These are phyloP conservation scores for Agaricus bisporus DNA, from an alignment of 768 basidiomycete species.

Conservation along the genomic window DNA sequence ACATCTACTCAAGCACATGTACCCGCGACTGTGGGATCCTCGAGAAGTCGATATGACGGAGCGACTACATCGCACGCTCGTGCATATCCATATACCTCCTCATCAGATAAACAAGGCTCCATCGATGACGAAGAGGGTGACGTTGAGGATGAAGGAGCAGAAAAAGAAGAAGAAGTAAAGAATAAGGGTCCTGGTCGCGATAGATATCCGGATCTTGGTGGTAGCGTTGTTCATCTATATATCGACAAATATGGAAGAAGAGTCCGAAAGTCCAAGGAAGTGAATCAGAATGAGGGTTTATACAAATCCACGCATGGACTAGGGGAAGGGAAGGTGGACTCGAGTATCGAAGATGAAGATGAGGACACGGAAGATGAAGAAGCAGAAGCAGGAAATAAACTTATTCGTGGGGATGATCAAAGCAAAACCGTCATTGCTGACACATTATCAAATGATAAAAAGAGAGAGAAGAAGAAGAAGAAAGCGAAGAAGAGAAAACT, in stretches of 20 bases:
- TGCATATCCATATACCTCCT: background rate
- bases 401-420: constrained; percentile 3
- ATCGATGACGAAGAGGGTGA: constrained; percentile 3
- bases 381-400: constrained; percentile 9
- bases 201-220: background rate
- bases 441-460: background rate
- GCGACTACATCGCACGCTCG: constrained; percentile 2
- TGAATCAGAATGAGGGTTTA: background rate
- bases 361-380: constrained; percentile 4
- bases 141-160: constrained; percentile 8
- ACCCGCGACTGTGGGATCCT: constrained; percentile 3
- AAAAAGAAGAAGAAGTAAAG: constrained; percentile 15
- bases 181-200: constrained; percentile 11
- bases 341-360: constrained; percentile 2
- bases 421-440: background rate
- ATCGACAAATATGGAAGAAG: constrained; percentile 14
- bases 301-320: background rate
- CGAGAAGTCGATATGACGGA: background rate
- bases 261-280: constrained; percentile 16
- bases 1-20: background rate
- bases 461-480: constrained; percentile 13
- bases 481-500: constrained; percentile 8
- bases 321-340: constrained; percentile 12
- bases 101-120: constrained; percentile 6
- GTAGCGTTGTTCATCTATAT: constrained; percentile 10